phyloP scores from a whole-genome alignment of 495 filamentous ascomycete species.

The Trichoderma reesei region DNA sequence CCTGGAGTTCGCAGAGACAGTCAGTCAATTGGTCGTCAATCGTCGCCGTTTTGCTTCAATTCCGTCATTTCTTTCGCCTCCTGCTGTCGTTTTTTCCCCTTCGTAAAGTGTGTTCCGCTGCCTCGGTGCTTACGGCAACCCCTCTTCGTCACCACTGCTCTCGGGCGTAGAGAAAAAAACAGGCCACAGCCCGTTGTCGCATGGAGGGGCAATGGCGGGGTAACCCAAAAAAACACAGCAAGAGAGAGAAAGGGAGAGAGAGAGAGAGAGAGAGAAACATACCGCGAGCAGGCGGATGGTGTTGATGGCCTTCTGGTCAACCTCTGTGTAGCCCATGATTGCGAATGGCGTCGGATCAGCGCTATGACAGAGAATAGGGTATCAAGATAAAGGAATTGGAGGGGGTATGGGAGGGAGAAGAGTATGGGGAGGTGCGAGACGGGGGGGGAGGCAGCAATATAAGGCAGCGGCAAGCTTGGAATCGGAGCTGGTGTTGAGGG shows the following conservation, averaged over 20 bases:
- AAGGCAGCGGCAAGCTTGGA: not conserved
- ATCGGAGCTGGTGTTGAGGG: not conserved
- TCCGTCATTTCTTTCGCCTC: not conserved
- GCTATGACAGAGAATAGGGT: not conserved
- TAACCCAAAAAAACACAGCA: no score
- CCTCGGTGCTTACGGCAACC: no score
- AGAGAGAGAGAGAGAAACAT: conserved; percentile 33
- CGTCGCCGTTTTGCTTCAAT: not conserved
- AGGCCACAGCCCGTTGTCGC: not conserved
- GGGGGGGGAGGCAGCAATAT: conserved; percentile 16
- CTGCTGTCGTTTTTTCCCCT: not conserved
- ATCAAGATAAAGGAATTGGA: conserved; percentile 21
- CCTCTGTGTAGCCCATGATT: conserved; percentile 82
- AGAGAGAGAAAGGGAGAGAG: no score
- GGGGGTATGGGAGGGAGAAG: conserved; percentile 16
- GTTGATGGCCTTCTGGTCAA: conserved; percentile 88
- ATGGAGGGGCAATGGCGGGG: conserved; percentile 27
- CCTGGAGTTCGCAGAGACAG: conserved; percentile 40
- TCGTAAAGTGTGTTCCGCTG: no score
- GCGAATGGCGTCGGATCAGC: conserved; percentile 22
- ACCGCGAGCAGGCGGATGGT: conserved; percentile 94
- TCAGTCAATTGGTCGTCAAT: conserved; percentile 24
- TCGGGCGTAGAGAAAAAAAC: no score
- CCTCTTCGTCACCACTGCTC: not conserved
- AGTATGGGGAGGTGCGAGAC: conserved; percentile 18